Conservation (phyloP, 345 rosid genomes). For the Gossypium arboreum region DNA sequence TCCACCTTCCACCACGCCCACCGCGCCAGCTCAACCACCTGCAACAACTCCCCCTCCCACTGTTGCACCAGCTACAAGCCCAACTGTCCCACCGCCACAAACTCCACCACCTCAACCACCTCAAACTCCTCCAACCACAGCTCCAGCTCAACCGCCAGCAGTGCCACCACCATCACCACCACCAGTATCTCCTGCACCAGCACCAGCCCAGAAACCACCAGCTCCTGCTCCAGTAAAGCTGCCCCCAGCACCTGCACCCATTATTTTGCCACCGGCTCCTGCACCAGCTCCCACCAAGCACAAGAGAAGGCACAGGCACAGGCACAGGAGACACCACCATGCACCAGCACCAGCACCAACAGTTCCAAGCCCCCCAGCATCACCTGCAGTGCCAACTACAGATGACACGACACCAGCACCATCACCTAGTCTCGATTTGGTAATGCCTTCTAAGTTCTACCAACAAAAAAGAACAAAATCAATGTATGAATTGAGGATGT, state of each 20-base stretch:
- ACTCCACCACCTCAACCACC: conserved; percentile 47
- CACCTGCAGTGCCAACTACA: conserved; percentile 52
- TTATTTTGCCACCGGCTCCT: conserved; percentile 43
- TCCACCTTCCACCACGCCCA: conserved; percentile 36
- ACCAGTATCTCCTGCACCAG: conserved; percentile 20
- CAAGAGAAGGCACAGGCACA: conserved; percentile 51
- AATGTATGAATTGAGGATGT: not conserved
- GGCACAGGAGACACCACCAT: conserved; percentile 63
- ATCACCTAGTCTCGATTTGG: conserved; percentile 57
- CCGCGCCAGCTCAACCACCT: conserved; percentile 41
- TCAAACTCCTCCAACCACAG: conserved; percentile 44
- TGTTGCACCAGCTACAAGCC: conserved; percentile 59
- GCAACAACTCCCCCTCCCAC: conserved; percentile 52
- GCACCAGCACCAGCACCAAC: conserved; percentile 72
- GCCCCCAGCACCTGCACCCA: conserved; percentile 41
- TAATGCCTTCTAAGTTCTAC: conserved; percentile 20
- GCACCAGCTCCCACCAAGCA: conserved; percentile 66
- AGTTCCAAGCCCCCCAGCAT: conserved; percentile 81
- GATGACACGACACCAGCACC: conserved; percentile 79
- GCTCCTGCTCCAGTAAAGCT: conserved; percentile 33
- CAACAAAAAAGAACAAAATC: not conserved
- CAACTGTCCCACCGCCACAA: conserved; percentile 49
- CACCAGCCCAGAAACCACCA: conserved; percentile 27
- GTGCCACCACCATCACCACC: conserved; percentile 28
- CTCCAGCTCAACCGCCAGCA: conserved; percentile 51